These are phyloP conservation scores for Cryptococcus deneoformans DNA, from an alignment of 1,284 basidiomycete genomes.

Conservation along the genomic window DNA sequence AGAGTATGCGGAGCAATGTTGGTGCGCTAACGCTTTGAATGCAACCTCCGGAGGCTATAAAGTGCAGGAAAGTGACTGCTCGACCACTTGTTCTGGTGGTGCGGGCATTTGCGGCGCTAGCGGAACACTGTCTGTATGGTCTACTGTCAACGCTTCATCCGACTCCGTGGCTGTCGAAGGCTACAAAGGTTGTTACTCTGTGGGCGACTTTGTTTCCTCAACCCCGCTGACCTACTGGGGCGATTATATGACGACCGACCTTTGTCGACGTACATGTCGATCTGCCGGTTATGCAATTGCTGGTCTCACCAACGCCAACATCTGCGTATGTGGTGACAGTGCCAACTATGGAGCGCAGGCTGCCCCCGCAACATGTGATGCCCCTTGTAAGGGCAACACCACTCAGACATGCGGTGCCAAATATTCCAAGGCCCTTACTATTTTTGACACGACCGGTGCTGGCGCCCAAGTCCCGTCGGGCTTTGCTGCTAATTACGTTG, in stretches of 20 bases:
- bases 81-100: slow-evolving; percentile 20
- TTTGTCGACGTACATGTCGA: slow-evolving; percentile 16
- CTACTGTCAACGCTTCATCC: background rate
- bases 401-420: slow-evolving; percentile 26
- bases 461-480: slow-evolving; percentile 5
- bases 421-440: slow-evolving; percentile 1
- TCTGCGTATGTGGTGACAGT: slow-evolving; percentile 26
- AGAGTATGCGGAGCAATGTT: slow-evolving; percentile 24
- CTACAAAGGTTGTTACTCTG: slow-evolving; percentile 20
- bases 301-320: slow-evolving; percentile 22
- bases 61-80: slow-evolving; percentile 13
- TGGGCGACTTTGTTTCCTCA: slow-evolving; percentile 9
- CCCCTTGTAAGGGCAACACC: slow-evolving; percentile 26
- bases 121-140: slow-evolving; percentile 9
- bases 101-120: slow-evolving; percentile 16
- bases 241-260: slow-evolving; percentile 7
- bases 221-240: background rate
- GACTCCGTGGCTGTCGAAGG: slow-evolving; percentile 15
- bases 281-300: slow-evolving; percentile 13
- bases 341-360: slow-evolving; percentile 11
- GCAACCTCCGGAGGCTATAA: slow-evolving; percentile 7
- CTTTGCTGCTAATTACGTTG: slow-evolving; percentile 19
- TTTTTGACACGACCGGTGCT: slow-evolving; percentile 1
- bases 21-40: slow-evolving; percentile 13
- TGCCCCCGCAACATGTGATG: slow-evolving; percentile 19